Conservation (phyloP, 768 basidiomycete genomes). For the Suillus americanus region DNA sequence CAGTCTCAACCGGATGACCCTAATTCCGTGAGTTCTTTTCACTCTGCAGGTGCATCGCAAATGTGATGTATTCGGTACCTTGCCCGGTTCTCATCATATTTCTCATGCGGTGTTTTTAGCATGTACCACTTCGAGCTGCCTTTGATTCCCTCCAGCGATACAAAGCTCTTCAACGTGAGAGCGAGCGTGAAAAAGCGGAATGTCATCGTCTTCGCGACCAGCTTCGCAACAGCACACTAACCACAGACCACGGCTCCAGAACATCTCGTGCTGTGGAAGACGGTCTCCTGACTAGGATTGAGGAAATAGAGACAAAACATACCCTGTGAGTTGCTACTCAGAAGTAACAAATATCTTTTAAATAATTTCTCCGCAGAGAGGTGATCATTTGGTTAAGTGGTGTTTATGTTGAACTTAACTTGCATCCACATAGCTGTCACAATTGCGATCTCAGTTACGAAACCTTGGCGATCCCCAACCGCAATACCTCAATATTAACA, state of each 20-base stretch:
- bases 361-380: conserved; percentile 3
- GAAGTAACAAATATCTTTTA: background rate
- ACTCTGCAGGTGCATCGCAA: background rate
- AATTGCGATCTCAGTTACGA: conserved; percentile 35
- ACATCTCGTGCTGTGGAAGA: conserved; percentile 37
- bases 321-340: conserved; percentile 21
- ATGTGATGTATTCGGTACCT: background rate
- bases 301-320: conserved; percentile 30
- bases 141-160: conserved; percentile 23
- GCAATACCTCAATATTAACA: conserved; percentile 27
- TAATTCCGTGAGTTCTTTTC: conserved; percentile 28
- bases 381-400: background rate
- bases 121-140: conserved; percentile 28
- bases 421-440: conserved; percentile 28
- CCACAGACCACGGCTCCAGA: conserved; percentile 32
- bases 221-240: conserved; percentile 28
- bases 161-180: conserved; percentile 36
- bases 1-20: conserved; percentile 39
- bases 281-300: conserved; percentile 31
- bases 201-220: conserved; percentile 32
- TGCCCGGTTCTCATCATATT: background rate
- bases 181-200: conserved; percentile 29
- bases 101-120: conserved; percentile 28
- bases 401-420: conserved; percentile 12
- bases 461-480: conserved; percentile 33